Percentiles rank a stretch among this genome's conserved stretches.
Conservation (phyloP, 331 rosid genomes). For the Phaseolus coccineus region DNA sequence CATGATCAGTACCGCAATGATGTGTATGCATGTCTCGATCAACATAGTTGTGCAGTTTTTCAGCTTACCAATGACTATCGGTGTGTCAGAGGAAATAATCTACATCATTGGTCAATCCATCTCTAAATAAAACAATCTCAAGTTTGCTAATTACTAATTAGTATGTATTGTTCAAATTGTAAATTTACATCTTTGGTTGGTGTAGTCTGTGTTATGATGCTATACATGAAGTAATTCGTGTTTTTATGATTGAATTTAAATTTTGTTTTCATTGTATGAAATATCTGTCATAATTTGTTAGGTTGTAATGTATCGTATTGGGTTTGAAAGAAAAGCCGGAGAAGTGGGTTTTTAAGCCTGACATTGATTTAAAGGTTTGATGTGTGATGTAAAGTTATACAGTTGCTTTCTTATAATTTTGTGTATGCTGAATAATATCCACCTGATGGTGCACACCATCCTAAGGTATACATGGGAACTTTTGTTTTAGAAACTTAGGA, state of each 20-base stretch:
- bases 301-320: neutral
- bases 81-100: constrained; percentile 5
- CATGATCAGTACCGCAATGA: constrained; percentile 7
- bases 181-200: neutral
- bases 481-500: neutral
- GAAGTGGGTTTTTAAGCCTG: neutral
- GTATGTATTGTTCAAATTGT: constrained; percentile 17
- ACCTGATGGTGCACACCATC: constrained; percentile 4
- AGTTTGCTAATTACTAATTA: neutral
- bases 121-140: constrained; percentile 6
- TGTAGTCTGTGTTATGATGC: constrained; percentile 20
- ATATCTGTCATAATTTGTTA: constrained; percentile 22
- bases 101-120: neutral
- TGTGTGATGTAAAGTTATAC: constrained; percentile 12
- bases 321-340: neutral
- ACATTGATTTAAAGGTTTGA: constrained; percentile 14
- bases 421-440: constrained; percentile 11
- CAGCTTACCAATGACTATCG: constrained; percentile 14
- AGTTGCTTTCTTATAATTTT: constrained; percentile 18
- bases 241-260: neutral
- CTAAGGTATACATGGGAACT: neutral
- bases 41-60: constrained; percentile 25
- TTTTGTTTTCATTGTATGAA: constrained; percentile 4
- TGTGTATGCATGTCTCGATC: constrained; percentile 7
- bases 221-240: neutral